These are phyloP conservation scores for Drosera spatulata DNA, from an alignment of 179 eudicot genomes.

Conservation along the genomic window DNA sequence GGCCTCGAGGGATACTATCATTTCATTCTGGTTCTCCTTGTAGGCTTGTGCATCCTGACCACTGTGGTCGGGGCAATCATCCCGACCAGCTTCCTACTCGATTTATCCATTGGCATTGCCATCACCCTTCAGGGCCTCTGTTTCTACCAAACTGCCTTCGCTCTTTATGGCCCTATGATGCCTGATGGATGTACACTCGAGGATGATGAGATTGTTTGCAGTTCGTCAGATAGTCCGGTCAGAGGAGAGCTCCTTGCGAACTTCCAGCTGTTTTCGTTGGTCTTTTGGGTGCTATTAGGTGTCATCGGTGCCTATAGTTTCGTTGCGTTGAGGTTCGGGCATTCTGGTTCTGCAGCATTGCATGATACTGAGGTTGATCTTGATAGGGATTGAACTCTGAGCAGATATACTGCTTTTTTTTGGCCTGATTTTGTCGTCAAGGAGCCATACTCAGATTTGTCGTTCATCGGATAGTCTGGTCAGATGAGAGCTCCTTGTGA, in stretches of 20 bases:
- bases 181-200: constrained; percentile 66
- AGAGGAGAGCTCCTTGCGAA: constrained; percentile 83
- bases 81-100: constrained; percentile 73
- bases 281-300: constrained; percentile 34
- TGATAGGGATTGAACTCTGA: constrained; percentile 1
- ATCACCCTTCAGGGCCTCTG: constrained; percentile 89
- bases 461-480: constrained; percentile 30
- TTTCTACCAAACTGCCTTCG: constrained; percentile 94
- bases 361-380: constrained; percentile 7
- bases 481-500: constrained; percentile 78
- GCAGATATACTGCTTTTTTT: constrained; percentile 6
- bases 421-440: constrained; percentile 10
- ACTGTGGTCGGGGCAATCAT: constrained; percentile 52
- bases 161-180: constrained; percentile 93
- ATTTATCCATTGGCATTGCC: constrained; percentile 58
- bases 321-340: constrained; percentile 30
- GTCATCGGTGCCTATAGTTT: constrained; percentile 33
- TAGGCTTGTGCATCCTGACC: constrained; percentile 59
- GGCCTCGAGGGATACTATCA: constrained; percentile 96
- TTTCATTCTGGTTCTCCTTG: constrained; percentile 65
- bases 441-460: constrained; percentile 85
- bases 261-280: constrained; percentile 68
- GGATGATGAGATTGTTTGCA: constrained; percentile 39
- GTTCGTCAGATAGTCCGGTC: constrained; percentile 26
- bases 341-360: constrained; percentile 8